A percentile compares a stretch with the other conserved stretches of the same genome.
Conservation (phyloP, 2,329 filamentous ascomycete species). For the Hirsutella rhossiliensis region DNA sequence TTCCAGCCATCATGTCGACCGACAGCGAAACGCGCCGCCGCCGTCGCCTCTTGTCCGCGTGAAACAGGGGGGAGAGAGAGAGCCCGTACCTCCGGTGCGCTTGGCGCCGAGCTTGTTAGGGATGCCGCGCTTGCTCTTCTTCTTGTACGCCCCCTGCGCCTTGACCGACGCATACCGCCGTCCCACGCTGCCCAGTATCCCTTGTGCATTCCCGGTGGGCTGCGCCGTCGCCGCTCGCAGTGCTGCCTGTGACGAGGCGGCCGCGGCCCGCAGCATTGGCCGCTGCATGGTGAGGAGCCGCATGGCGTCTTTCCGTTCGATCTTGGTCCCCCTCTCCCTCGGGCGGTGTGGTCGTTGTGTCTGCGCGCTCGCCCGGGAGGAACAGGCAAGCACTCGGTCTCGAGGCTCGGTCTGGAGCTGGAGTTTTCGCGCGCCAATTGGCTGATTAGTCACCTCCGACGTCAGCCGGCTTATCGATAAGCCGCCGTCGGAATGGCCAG, state of each 20-base stretch:
- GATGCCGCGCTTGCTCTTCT: conserved; percentile 45
- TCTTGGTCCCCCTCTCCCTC: conserved; percentile 4
- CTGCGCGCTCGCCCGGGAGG: too few relatives aligned
- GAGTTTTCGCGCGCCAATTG: conserved; percentile 1
- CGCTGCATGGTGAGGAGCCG: conserved; percentile 33
- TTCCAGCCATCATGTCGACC: too few relatives aligned
- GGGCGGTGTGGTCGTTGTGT: conserved; percentile 6
- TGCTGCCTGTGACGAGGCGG: conserved; percentile 11
- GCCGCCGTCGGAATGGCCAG: not conserved
- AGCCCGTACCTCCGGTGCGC: conserved; percentile 79
- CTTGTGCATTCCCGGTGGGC: not conserved
- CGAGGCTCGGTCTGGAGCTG: too few relatives aligned
- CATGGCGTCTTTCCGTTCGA: conserved; percentile 25
- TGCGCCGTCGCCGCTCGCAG: conserved; percentile 4
- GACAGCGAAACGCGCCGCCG: too few relatives aligned
- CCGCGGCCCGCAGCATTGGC: conserved; percentile 29
- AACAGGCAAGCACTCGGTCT: too few relatives aligned
- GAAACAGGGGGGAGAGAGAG: too few relatives aligned
- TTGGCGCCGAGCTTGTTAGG: conserved; percentile 88
- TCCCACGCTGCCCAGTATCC: conserved; percentile 28
- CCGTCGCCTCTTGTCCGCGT: too few relatives aligned
- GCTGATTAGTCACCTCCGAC: not conserved
- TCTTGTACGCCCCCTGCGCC: conserved; percentile 56
- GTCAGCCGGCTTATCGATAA: conserved; percentile 1
- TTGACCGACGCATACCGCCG: conserved; percentile 47